phyloP scores from a whole-genome alignment of 2,329 filamentous ascomycete species.

The Cladosporium sp. region DNA sequence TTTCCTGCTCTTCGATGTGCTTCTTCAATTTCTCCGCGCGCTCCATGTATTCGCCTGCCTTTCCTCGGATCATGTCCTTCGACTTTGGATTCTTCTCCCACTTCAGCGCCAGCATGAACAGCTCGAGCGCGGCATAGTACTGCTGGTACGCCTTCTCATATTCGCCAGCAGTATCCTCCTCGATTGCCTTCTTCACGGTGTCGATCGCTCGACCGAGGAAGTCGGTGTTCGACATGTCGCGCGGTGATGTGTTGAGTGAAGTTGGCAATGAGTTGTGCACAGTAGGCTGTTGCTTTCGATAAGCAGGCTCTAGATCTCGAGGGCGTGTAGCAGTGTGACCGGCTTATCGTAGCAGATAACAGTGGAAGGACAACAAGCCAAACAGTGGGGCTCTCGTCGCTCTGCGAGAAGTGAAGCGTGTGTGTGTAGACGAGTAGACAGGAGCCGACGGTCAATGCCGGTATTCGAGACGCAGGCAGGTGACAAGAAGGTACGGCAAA shows the following conservation, averaged over 20 bases:
- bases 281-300: neutral
- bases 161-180: slow-evolving; percentile 88
- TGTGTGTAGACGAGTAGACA: too few species aligned
- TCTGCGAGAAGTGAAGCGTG: too few species aligned
- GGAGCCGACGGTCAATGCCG: too few species aligned
- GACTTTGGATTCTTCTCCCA: slow-evolving; percentile 99
- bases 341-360: neutral
- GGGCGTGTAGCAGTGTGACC: neutral
- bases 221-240: slow-evolving; percentile 84
- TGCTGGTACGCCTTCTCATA: slow-evolving; percentile 96
- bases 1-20: slow-evolving; percentile 72
- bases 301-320: neutral
- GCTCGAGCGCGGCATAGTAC: slow-evolving; percentile 92
- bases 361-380: neutral
- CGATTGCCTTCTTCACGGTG: slow-evolving; percentile 95
- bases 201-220: slow-evolving; percentile 96
- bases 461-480: neutral
- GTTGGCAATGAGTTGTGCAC: neutral
- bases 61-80: slow-evolving; percentile 95
- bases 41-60: slow-evolving; percentile 96
- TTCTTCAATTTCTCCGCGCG: slow-evolving; percentile 96
- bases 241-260: neutral
- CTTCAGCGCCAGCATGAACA: slow-evolving; percentile 98
- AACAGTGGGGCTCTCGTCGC: neutral
- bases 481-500: neutral